Conservation (phyloP, 1,284 basidiomycete genomes). For the Phellopilus nigrolimitatus region DNA sequence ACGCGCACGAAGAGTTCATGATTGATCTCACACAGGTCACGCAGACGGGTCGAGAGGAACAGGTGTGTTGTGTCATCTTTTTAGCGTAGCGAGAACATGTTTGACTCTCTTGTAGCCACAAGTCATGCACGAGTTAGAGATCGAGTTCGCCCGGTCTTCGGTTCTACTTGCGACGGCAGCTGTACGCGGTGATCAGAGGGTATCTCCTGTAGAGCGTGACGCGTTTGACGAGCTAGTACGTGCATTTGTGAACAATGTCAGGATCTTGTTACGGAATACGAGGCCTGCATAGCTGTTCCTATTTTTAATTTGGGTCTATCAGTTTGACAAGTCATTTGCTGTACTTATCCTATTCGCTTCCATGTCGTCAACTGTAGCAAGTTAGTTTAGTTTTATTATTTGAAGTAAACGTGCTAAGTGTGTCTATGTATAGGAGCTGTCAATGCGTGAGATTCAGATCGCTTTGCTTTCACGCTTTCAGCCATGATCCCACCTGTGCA, state of each 20-base stretch:
- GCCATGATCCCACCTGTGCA: no score
- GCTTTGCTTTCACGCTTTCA: no score
- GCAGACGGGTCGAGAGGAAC: constrained; percentile 43
- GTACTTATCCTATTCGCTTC: no score
- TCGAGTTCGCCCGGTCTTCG: constrained; percentile 62
- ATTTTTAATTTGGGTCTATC: no score
- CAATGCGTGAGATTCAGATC: no score
- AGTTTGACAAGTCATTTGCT: neutral
- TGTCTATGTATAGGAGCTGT: no score
- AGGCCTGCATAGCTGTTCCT: constrained; percentile 19
- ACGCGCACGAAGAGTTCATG: constrained; percentile 86
- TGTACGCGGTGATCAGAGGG: constrained; percentile 52
- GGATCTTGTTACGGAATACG: constrained; percentile 69
- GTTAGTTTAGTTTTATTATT: no score
- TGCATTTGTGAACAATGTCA: constrained; percentile 77
- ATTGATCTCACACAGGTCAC: constrained; percentile 94
- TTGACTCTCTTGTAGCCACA: constrained; percentile 47
- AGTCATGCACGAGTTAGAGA: constrained; percentile 64
- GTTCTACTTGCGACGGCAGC: constrained; percentile 55
- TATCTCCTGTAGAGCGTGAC: constrained; percentile 55
- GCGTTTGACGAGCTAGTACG: constrained; percentile 77
- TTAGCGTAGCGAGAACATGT: neutral
- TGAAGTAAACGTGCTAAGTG: no score
- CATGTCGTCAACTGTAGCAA: no score
- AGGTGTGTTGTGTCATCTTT: constrained; percentile 25